Evolutionary conservation across 495 filamentous ascomycete genomes (phyloP).

Genomic region (Umbilicaria muhlenbergii): DNA sequence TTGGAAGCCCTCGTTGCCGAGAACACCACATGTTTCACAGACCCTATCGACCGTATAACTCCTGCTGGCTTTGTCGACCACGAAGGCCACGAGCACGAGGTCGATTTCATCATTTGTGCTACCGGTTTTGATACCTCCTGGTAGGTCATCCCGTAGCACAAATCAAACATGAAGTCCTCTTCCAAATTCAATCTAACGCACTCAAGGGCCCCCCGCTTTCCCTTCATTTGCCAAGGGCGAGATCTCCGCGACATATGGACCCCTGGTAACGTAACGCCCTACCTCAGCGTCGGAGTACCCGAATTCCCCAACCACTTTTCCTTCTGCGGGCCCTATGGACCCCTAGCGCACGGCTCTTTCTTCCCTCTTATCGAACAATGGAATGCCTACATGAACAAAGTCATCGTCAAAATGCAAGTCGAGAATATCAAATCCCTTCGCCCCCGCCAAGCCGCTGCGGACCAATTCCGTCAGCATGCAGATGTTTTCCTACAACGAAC

Average conservation of each 20-base stretch:
- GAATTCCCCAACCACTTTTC: slow-evolving; percentile 55
- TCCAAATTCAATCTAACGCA: no score
- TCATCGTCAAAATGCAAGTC: slow-evolving; percentile 31
- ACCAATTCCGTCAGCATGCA: slow-evolving; percentile 29
- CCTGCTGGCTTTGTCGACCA: no score
- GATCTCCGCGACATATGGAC: slow-evolving; percentile 33
- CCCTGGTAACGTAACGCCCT: slow-evolving; percentile 33
- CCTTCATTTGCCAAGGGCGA: slow-evolving; percentile 26
- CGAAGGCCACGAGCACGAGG: neutral
- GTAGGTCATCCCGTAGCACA: no score
- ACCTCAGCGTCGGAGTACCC: slow-evolving; percentile 42
- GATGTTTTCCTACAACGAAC: slow-evolving; percentile 31
- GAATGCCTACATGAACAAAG: slow-evolving; percentile 35
- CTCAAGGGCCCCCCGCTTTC: slow-evolving; percentile 26
- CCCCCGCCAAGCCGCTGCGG: slow-evolving; percentile 26
- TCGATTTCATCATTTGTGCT: slow-evolving; percentile 33
- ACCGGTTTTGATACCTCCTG: slow-evolving; percentile 36
- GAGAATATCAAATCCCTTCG: slow-evolving; percentile 30
- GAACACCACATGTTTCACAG: slow-evolving; percentile 9
- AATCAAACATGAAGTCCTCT: no score
- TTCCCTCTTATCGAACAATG: slow-evolving; percentile 29
- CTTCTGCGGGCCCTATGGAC: slow-evolving; percentile 30
- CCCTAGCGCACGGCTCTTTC: slow-evolving; percentile 30
- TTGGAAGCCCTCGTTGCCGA: slow-evolving; percentile 6
- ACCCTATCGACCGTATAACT: neutral